Conservation (phyloP, 306 rosid genomes). For the Inga leiocalycina region DNA sequence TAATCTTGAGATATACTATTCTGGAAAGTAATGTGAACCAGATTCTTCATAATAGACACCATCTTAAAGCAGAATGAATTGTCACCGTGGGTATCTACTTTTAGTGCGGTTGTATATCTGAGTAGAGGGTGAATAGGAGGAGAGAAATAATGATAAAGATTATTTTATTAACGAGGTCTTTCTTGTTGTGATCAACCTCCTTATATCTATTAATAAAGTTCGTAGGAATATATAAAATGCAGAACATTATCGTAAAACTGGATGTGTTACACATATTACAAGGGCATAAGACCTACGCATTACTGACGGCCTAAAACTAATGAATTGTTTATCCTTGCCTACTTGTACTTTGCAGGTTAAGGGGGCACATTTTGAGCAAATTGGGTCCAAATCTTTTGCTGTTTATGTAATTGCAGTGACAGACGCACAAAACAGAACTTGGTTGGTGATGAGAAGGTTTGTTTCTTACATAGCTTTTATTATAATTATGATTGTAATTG, state of each 20-base stretch:
- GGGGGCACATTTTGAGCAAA: slow-evolving; percentile 97
- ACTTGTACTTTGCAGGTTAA: slow-evolving; percentile 63
- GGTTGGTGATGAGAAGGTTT: slow-evolving; percentile 82
- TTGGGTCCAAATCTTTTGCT: slow-evolving; percentile 94
- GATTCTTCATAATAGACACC: not conserved
- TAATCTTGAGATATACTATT: slow-evolving; percentile 4
- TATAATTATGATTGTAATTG: slow-evolving; percentile 9
- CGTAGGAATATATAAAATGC: not conserved
- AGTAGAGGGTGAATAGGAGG: not conserved
- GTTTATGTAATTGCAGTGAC: slow-evolving; percentile 96
- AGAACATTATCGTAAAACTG: not conserved
- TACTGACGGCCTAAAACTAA: not conserved
- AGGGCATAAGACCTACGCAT: not conserved
- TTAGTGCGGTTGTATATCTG: slow-evolving; percentile 20
- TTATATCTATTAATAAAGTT: not conserved
- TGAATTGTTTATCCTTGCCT: slow-evolving; percentile 20
- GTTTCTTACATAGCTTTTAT: slow-evolving; percentile 27
- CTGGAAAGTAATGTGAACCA: not conserved
- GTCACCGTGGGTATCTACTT: not conserved
- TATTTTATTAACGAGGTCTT: not conserved
- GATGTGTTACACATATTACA: not conserved
- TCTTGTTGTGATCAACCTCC: not conserved
- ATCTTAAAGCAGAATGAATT: slow-evolving; percentile 17
- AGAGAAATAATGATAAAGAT: slow-evolving; percentile 2
- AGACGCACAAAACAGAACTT: slow-evolving; percentile 78